Conservation (phyloP, 2,329 filamentous ascomycete genomes). For the Neopestalotiopsis clavispora region DNA sequence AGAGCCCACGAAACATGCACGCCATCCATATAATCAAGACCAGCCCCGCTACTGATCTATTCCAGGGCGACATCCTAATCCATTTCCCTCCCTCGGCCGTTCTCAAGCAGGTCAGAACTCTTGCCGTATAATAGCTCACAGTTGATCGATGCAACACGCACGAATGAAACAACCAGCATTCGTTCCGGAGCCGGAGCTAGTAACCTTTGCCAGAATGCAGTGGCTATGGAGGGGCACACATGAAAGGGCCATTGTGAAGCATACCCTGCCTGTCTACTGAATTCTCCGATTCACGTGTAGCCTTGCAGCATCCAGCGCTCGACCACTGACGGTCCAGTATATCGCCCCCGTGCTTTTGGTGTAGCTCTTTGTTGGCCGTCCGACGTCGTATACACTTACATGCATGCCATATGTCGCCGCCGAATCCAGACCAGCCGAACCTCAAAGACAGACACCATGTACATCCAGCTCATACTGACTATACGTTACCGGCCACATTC, state of each 20-base stretch:
- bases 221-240: background rate
- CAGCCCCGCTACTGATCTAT: background rate
- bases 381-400: background rate
- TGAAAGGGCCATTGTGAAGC: background rate
- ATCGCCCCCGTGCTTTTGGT: slow-evolving; percentile 1
- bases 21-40: background rate
- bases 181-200: background rate
- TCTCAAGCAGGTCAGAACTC: background rate
- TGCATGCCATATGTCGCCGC: background rate
- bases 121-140: background rate
- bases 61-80: too few relatives aligned
- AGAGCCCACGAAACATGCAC: background rate
- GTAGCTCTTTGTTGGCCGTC: background rate
- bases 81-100: too few relatives aligned
- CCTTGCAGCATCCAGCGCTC: background rate
- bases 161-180: background rate
- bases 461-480: background rate
- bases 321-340: slow-evolving; percentile 5
- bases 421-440: background rate
- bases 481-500: background rate
- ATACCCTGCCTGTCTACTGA: background rate
- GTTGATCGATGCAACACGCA: background rate
- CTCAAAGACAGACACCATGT: background rate
- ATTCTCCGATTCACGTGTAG: background rate
- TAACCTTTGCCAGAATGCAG: background rate